A percentile compares a stretch with the other conserved stretches of the same genome.
Evolutionary conservation across 345 rosid genomes (phyloP).

Genomic region (Sapria himalayana): DNA sequence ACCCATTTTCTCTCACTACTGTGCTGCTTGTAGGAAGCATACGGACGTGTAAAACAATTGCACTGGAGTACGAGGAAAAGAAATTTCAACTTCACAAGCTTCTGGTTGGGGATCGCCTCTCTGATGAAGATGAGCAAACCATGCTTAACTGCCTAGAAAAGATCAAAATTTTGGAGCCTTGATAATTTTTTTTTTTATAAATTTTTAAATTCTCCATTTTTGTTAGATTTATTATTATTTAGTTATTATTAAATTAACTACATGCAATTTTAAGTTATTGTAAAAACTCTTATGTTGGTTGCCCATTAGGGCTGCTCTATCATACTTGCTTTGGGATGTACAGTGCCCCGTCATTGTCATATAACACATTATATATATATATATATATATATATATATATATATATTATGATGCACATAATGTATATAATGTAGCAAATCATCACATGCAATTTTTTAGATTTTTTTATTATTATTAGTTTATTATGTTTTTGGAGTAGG

Average conservation of each 20-base stretch:
- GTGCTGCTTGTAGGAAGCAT: constrained; percentile 22
- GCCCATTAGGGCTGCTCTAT: not conserved
- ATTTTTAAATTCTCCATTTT: not conserved
- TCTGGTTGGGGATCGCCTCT: constrained; percentile 15
- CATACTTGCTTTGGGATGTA: not conserved
- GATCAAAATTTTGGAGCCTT: constrained; percentile 33
- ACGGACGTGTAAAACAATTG: constrained; percentile 43
- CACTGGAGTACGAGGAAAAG: constrained; percentile 51
- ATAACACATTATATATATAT: not conserved
- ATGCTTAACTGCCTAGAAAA: constrained; percentile 44
- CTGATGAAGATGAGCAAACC: constrained; percentile 27
- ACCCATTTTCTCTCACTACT: not conserved
- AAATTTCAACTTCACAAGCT: constrained; percentile 57
- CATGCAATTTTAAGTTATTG: not conserved
- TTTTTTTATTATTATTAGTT: too few species aligned
- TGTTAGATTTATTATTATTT: not conserved
- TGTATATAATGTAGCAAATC: not conserved
- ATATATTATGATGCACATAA: not conserved
- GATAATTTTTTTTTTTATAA: not conserved
- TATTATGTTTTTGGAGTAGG: not conserved
- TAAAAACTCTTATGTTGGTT: not conserved
- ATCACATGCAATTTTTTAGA: not conserved
- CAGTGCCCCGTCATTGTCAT: not conserved
- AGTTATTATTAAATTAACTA: not conserved
- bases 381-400: not conserved